These are phyloP conservation scores for Intubia oerlemansii DNA, from an alignment of 2,329 filamentous ascomycete species.

Conservation along the genomic window DNA sequence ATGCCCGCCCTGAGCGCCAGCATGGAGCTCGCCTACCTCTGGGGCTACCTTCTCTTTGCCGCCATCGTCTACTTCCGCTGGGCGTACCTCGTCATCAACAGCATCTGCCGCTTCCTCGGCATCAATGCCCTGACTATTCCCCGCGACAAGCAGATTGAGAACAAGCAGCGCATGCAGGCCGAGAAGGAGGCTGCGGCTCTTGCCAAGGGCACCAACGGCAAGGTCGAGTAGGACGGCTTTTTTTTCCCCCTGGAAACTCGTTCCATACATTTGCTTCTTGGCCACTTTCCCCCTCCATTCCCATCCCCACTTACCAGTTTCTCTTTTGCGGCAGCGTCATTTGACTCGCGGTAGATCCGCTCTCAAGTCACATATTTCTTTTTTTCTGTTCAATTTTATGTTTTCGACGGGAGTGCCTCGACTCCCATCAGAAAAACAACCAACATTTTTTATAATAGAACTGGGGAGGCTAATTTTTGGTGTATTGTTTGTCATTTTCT, in stretches of 20 bases:
- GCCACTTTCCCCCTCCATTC: not conserved
- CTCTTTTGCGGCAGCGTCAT: too few relatives aligned
- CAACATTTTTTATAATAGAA: too few relatives aligned
- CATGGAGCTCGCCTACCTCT: conserved; percentile 61
- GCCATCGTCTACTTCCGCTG: conserved; percentile 76
- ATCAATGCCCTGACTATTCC: conserved; percentile 90
- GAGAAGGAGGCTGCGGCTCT: conserved; percentile 6
- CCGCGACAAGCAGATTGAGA: conserved; percentile 34
- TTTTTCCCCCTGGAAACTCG: too few relatives aligned
- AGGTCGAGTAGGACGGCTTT: conserved; percentile 7
- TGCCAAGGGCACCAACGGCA: conserved; percentile 8
- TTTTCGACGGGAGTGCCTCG: too few relatives aligned
- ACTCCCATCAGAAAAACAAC: too few relatives aligned
- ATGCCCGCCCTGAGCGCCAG: conserved; percentile 35
- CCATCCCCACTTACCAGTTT: too few relatives aligned
- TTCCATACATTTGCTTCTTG: not conserved
- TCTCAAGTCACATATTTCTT: too few relatives aligned
- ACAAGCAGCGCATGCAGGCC: conserved; percentile 19
- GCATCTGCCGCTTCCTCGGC: conserved; percentile 77
- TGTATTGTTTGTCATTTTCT: too few relatives aligned
- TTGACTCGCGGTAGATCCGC: too few relatives aligned
- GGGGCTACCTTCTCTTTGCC: conserved; percentile 66
- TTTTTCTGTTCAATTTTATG: too few relatives aligned
- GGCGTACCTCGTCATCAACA: conserved; percentile 76
- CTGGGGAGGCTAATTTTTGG: too few relatives aligned